Evolutionary conservation across 306 rosid genomes (phyloP).

Genomic region (Hylodesmum podocarpum): DNA sequence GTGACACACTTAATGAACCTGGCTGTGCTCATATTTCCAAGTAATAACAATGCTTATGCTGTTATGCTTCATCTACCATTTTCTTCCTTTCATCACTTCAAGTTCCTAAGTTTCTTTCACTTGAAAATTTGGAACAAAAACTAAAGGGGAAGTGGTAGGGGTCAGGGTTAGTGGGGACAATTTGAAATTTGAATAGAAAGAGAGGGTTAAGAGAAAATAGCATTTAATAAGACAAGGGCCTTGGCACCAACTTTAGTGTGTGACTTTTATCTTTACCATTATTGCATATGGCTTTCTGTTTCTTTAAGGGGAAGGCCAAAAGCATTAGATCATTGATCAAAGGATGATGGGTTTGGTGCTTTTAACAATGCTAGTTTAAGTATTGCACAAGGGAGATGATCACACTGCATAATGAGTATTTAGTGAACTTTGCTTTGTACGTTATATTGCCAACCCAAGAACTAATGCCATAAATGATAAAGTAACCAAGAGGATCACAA

Average conservation of each 20-base stretch:
- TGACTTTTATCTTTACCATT: background rate
- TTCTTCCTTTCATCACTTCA: background rate
- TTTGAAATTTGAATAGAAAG: background rate
- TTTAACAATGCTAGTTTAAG: background rate
- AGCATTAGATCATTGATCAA: background rate
- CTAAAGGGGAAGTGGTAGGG: too few species aligned
- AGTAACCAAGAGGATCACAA: background rate
- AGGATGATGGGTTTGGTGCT: background rate
- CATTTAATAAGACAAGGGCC: background rate
- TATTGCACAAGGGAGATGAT: background rate
- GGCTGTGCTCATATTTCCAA: constrained; percentile 2
- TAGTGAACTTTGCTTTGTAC: constrained; percentile 2
- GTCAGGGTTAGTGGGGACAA: background rate
- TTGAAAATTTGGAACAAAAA: background rate
- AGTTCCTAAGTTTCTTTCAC: background rate
- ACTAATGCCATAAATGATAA: background rate
- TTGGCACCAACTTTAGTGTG: background rate
- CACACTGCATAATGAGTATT: background rate
- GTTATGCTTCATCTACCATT: background rate
- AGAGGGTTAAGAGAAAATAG: background rate
- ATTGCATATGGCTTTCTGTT: constrained; percentile 1
- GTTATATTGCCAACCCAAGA: background rate
- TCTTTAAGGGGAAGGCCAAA: constrained; percentile 17
- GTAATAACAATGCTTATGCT: too few species aligned
- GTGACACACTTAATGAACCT: constrained; percentile 6